Conservation (phyloP, 2,329 filamentous ascomycete genomes). For the Nothophaeocryptopus gaeumannii region DNA sequence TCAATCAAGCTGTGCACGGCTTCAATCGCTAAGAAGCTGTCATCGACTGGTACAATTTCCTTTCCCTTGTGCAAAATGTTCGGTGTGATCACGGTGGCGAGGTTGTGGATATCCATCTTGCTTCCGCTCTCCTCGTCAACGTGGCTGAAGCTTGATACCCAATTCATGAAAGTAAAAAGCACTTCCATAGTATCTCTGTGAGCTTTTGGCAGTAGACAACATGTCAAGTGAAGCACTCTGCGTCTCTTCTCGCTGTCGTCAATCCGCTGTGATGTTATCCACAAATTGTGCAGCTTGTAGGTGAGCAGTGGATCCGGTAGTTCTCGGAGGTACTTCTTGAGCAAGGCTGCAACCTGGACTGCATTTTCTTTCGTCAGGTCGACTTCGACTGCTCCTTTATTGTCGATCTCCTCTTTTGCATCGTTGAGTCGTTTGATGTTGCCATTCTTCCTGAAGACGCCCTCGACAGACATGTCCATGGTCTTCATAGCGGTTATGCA, state of each 20-base stretch:
- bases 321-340: conserved; percentile 93
- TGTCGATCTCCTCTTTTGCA: conserved; percentile 80
- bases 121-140: conserved; percentile 95
- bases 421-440: conserved; percentile 94
- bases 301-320: conserved; percentile 93
- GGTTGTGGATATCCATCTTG: conserved; percentile 98
- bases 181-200: conserved; percentile 95
- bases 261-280: conserved; percentile 84
- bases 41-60: conserved; percentile 53
- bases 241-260: conserved; percentile 75
- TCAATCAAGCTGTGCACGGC: conserved; percentile 88
- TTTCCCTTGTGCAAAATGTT: conserved; percentile 69
- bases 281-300: conserved; percentile 88
- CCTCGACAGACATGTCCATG: conserved; percentile 98
- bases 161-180: conserved; percentile 92
- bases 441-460: conserved; percentile 97
- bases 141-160: conserved; percentile 95
- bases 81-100: conserved; percentile 94
- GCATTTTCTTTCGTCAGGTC: conserved; percentile 86
- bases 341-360: conserved; percentile 85
- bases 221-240: conserved; percentile 82
- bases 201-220: conserved; percentile 86
- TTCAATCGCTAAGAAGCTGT: conserved; percentile 90
- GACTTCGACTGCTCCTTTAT: conserved; percentile 77
- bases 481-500: conserved; percentile 91